Evolutionary conservation across 169 alveolate genomes (phyloP).

Genomic region (Hepatocystis sp.): DNA sequence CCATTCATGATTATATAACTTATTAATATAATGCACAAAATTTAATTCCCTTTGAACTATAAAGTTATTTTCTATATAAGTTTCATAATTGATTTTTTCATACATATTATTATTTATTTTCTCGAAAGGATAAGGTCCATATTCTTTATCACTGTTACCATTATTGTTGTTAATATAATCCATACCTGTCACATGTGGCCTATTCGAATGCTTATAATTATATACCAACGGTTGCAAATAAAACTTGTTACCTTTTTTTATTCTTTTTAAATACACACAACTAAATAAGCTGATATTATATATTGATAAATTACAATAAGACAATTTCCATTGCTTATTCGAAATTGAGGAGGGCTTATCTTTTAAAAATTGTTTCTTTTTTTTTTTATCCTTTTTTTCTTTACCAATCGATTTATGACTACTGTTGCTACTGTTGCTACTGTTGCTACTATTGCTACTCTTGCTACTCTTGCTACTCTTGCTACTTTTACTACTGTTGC

Average conservation of each 20-base stretch:
- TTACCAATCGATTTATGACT: too few relatives aligned
- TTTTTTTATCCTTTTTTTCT: too few relatives aligned
- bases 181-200: too few relatives aligned
- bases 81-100: conserved; percentile 11
- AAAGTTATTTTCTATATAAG: conserved; percentile 7
- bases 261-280: conserved; percentile 52
- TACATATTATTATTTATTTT: conserved; percentile 12
- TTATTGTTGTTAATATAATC: too few relatives aligned
- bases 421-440: too few relatives aligned
- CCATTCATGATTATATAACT: conserved; percentile 67
- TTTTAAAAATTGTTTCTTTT: too few relatives aligned
- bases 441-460: too few relatives aligned
- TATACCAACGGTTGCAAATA: conserved; percentile 51
- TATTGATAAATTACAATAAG: conserved; percentile 26
- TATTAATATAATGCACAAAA: conserved; percentile 30
- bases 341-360: too few relatives aligned
- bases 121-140: background rate
- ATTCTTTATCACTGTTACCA: conserved; percentile 6
- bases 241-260: conserved; percentile 16
- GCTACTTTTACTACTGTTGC: background rate
- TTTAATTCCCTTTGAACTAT: conserved; percentile 44
- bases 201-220: conserved; percentile 47
- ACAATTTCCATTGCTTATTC: conserved; percentile 67
- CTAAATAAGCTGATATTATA: conserved; percentile 53
- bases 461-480: background rate